Evolutionary conservation across 164 flowering plant species (phyloP), one percentile per base, ranked within the genome.

Genomic region (Liriodendron chinense): DNA sequence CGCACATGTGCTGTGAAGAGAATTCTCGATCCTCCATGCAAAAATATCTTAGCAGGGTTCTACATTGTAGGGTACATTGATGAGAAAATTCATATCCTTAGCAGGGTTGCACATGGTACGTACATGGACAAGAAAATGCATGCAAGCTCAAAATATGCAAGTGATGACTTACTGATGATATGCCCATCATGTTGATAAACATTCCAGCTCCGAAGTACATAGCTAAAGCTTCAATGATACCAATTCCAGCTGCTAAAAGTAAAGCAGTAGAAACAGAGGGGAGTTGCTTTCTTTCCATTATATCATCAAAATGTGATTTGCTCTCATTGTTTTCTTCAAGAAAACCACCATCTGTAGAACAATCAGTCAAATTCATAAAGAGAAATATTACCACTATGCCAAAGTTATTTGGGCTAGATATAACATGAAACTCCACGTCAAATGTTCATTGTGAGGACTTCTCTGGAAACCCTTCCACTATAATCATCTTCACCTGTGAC

Each of bases 201-300:
- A 79, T 50, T 76, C 98, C 99, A 78, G 96, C 88, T 75, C 97
- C 98, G 47, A 87, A 74, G 71, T 77, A 87, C 82, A 96, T 83
- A 3, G 97, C 96, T 61, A 85, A 18, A 73, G 94, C 99, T 89
- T 96, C 98, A 78, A 92, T 76, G 22, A 87, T 76, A 73, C 98
- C 99, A 79, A 94, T 90, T 69, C 86, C 92, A 80, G 87, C 75
- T n/a, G 98, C 96, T 79, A 96, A 85, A 21, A 91, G 73, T 72
- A 93, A 80, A 65, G 99, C 98, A 43, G 98, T 94, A 59, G 99
- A 92, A 53, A 96, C 98, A n/a, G 99, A 94, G 48, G 98, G 82
- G 67, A 94, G 80, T 74, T 92, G 98, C 82, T 80, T 88, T 79
- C 90, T 89, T 85, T 84, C 87, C 72, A 65, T 56, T 53, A 77